Evolutionary conservation across 257 asterid genomes (phyloP), one percentile per base, ranked within the genome.

Genomic region (Capsicum baccatum): DNA sequence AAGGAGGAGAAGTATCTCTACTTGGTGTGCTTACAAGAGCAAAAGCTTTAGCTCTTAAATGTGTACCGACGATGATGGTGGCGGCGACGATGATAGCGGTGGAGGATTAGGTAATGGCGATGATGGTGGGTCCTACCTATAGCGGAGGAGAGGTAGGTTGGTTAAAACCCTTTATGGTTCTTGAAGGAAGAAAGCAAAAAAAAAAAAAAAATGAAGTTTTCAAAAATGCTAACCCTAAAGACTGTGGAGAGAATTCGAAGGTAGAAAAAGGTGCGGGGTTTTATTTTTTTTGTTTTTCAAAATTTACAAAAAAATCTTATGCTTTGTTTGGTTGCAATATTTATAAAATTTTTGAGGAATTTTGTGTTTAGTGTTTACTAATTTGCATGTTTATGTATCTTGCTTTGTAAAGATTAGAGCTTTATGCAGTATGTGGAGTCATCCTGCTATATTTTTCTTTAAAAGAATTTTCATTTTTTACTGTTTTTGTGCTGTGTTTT

Each of bases 11-110:
- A 10, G 83, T 59, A 69, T 63, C 88, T 6, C 81, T 81, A 6
- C 69, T 79, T 11, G 91, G 91, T 48, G 89, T 88, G 37, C 85
- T 82, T 52, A 88, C 91, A 56, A 86, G 91, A 83, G 87, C 91
- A 44, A 88, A 84, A 85, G 84, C 87, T n/a, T 78, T 84, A 55
- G 89, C 90, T 55, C 74, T 64, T 26, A n/a, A 71, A 44, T 3
- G 6, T 44, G 48, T 44, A 44, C 6, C 48, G 7, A 4, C 48
- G 26, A 26, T 5, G 48, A 26, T 6, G 48, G 6, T 6, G 48
- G 48, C 48, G 48, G 48, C 6, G 48, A 6, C 6, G 48, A 6
- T 4, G 48, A 4, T 26, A 26, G 26, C 6, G 48, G 6, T 2
- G 19, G 58, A 11, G 9, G 17, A 81, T 9, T 16, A 35, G 35